Evolutionary conservation across 2,329 filamentous ascomycete species (phyloP), one percentile per base, ranked within the genome.

Genomic region (Talaromyces sp.): DNA sequence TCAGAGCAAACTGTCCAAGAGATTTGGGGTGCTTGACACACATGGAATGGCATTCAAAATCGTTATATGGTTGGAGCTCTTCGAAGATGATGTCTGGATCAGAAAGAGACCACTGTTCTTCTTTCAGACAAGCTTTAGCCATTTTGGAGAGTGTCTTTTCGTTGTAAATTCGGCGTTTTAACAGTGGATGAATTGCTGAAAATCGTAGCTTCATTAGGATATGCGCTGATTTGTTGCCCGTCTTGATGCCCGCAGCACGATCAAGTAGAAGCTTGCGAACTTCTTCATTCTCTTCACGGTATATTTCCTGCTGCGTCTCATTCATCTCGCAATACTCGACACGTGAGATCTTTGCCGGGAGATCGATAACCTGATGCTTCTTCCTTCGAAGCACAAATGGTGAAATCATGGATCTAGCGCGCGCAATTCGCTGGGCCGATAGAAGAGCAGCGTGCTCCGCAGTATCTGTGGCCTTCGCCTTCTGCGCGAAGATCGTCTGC

Each of bases 321-420:
- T 90, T 90, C 81, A 98, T 87, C 5, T 90, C 87, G 76, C 94
- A 97, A 73, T 90, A 90, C 67, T 93, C 88, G 1, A 97, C 89
- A 3, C 87, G 87, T 66, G 88, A 87, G 11, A 86, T 87, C 81
- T 98, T 98, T 60, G 84, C 82, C 0, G 95, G 93, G 68, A 99
- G 84, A 73, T 95, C 90, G 52, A 98, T 84, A 9, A 97, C 93
- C 73, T 98, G 93, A 58, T 91, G 87, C 80, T 99, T 99, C 80
- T 95, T 94, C 8, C 95, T 87, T 68, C 96, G 92, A 2, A 99
- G 82, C 62, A 99, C 95, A 74, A 99, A 99, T 0, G 95, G 95
- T 27, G 93, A 92, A 73, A 99, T 87, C 82, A 99, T 99, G 0
- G 90, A 92, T 63, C 93, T 89, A 2, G 95, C 95, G 52, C 93